Evolutionary conservation across 768 basidiomycete genomes (phyloP), one percentile per base, ranked within the genome.

Genomic region (Infundibulicybe gibba): DNA sequence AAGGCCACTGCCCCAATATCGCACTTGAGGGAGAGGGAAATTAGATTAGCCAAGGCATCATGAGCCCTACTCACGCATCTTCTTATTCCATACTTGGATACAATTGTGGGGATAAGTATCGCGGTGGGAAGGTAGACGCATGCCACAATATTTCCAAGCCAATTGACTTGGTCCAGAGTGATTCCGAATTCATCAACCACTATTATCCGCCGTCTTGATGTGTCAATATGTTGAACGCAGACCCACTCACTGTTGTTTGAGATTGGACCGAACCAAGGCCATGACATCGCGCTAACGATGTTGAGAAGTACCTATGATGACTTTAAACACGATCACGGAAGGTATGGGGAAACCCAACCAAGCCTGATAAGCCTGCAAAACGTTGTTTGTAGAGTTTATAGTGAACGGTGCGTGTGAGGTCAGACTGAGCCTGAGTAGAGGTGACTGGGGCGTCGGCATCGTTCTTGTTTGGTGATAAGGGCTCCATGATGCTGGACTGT

Each of bases 221-320:
- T 46, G 9, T 38, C n/a, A 37, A 34, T 17, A n/a, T 30, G 17
- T 19, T 25, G 16, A n/a, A 32, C 44, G 19, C 6, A 20, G 6
- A 17, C 5, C 12, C 12, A 50, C 71, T 37, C 41, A 90, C 89
- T 71, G 54, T 82, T 61, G 35, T 80, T 81, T 0, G 90, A 70
- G 45, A 94, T 91, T 3, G 90, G 87, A 3, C 90, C 89, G 56
- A 92, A 93, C 89, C 89, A 93, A 3, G 85, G 76, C 78, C 81
- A 82, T 6, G 75, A 66, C 83, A 87, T 80, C 5, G 78, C 87
- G 2, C 75, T 68, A 10, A 81, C 73, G 34, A 84, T 60, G 45
- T 81, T 85, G 30, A 91, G 64, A 25, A 85, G 25, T 9, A 85
- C 69, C 87, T 88, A 37, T 8, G 6, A 41, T 43, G 19, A 13